Percentiles rank a stretch among this genome's conserved stretches.
phyloP scores from a whole-genome alignment of 768 basidiomycete genomes.

The Leccinum variicolor region DNA sequence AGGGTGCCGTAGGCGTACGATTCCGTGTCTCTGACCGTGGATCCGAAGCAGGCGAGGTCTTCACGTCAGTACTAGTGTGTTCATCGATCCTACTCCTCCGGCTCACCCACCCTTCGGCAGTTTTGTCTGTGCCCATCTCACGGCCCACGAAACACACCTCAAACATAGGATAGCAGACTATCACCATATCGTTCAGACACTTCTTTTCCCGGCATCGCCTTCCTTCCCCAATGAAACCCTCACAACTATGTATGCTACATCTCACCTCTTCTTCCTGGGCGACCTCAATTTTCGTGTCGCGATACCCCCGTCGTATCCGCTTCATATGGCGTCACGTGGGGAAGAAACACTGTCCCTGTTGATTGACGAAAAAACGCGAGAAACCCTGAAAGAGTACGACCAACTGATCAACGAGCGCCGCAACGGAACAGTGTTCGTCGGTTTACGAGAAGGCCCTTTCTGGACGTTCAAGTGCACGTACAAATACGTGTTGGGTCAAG shows the following conservation, averaged over 20 bases:
- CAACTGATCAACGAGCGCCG: constrained; percentile 63
- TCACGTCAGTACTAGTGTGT: constrained; percentile 75
- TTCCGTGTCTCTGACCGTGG: constrained; percentile 65
- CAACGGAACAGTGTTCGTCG: constrained; percentile 64
- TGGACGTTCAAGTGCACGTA: constrained; percentile 90
- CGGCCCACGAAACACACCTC: constrained; percentile 71
- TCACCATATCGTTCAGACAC: constrained; percentile 70
- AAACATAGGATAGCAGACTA: constrained; percentile 71
- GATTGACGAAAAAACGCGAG: constrained; percentile 49
- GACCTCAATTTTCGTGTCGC: constrained; percentile 90
- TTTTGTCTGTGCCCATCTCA: constrained; percentile 91
- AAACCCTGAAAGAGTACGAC: constrained; percentile 67
- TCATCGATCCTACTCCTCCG: not conserved
- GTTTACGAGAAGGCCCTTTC: constrained; percentile 82
- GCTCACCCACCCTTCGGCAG: constrained; percentile 37
- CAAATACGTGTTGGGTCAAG: constrained; percentile 78
- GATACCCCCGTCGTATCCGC: constrained; percentile 53
- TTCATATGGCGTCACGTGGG: constrained; percentile 32
- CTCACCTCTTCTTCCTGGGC: constrained; percentile 90
- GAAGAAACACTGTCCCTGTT: constrained; percentile 42
- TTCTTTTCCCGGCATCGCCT: constrained; percentile 67
- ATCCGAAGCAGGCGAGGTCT: constrained; percentile 64
- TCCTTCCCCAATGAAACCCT: constrained; percentile 34
- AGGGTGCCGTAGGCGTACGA: constrained; percentile 88
- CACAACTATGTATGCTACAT: constrained; percentile 76